Base-by-base conservation (phyloP, 192 early-diverging fungal genomes). In the Linnemannia exigua region DNA sequence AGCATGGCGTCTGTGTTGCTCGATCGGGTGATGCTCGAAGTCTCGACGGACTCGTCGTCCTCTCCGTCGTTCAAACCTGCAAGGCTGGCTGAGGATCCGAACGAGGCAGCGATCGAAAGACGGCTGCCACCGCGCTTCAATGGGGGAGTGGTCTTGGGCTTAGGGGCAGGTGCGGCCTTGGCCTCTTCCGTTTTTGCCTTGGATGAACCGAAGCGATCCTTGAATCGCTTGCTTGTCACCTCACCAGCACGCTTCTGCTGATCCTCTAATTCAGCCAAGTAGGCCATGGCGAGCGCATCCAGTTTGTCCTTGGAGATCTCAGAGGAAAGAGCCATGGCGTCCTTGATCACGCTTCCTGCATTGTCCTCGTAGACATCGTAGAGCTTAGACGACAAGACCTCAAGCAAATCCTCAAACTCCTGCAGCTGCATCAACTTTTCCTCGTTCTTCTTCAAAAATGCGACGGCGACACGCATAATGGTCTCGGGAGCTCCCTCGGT, bases 401-500 rank as follows among this genome's bases (percentile, higher is more conserved):
- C 91, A 77, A 99, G 90, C 6, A 96, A 87, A 16, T 92, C 92
- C 90, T 97, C 97, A 86, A 98, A 96, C 73, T 95, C 91, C 46
- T 80, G 92, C 54, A 95, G 79, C 12, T 82, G 83, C 79, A 97
- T 84, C 71, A 99, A 81, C 28, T 79, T 86, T 41, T 93, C 92
- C 61, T 92, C 90, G 73, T 98, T 97, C 73, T 95, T 94, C 77
- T 96, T 93, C 81, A 99, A 84, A 84, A 99, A 91, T 16, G 98
- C 96, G n/a, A 98, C 89, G 0, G 96, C 96, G 19, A 98, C 94
- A 12, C 95, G 91, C 88, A 98, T 95, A 77, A 98, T 95, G 14
- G 96, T 91, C 80, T 98, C 98, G 19, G 95, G 90, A 17, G 94
- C 92, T 66, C 98, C 97, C 88, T 99, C 97, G 1, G 95, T 94